A percentile compares a stretch with the other conserved stretches of the same genome.
Evolutionary conservation across 345 rosid species (phyloP).

Genomic region (Gossypium rotundifolium): DNA sequence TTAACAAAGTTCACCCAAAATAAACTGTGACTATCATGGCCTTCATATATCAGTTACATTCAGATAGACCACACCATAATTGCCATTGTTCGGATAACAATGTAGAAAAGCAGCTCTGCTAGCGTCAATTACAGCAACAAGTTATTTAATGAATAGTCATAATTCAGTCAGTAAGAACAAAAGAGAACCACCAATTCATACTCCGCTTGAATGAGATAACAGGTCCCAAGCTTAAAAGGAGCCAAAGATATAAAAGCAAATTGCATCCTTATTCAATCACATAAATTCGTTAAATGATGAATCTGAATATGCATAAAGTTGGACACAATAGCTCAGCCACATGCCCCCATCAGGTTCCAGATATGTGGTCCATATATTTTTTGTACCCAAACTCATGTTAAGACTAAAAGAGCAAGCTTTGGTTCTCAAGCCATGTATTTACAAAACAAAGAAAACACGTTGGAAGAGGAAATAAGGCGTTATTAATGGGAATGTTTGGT

Average conservation of each 20-base stretch:
- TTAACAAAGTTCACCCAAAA: neutral
- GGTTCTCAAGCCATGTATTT: neutral
- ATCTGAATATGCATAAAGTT: neutral
- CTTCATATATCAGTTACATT: conserved; percentile 1
- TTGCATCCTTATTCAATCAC: neutral
- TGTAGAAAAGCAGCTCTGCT: neutral
- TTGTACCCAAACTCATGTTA: neutral
- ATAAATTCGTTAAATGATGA: neutral
- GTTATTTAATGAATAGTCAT: neutral
- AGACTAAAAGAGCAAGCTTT: neutral
- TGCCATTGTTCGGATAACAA: neutral
- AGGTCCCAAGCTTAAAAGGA: neutral
- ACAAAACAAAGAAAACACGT: neutral
- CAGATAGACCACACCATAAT: neutral
- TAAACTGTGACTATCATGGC: neutral
- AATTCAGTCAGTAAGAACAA: neutral
- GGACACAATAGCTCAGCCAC: neutral
- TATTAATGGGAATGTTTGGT: neutral
- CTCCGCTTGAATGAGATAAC: neutral
- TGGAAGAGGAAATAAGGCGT: neutral
- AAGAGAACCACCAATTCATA: neutral
- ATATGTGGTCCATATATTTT: neutral
- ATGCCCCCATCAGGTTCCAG: neutral
- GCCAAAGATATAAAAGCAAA: neutral
- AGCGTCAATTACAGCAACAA: neutral